Evolutionary conservation across 2,329 filamentous ascomycete genomes (phyloP), one percentile per base, ranked within the genome.

Genomic region (Fusarium pininemorale): DNA sequence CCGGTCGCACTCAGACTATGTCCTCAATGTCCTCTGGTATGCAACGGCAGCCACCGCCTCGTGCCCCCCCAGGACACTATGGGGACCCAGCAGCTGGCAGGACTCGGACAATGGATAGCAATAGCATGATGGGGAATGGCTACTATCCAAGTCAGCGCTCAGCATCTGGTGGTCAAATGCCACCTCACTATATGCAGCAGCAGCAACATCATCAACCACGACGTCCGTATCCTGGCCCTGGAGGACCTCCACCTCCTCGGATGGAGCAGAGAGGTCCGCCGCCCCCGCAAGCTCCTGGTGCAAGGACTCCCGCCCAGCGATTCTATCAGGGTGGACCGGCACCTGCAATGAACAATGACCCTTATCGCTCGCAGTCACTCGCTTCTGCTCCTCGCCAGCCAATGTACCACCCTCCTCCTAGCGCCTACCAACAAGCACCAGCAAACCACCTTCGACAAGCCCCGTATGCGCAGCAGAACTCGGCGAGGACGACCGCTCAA

Each of bases 291-390:
- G 76, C 81, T 57, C 74, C 79, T 26, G 81, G 80, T 26, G 77
- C 79, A 24, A 80, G 83, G 80, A 86, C 82, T 63, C 85, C 86
- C 68, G 85, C 82, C 78, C 87, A 92, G 77, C 87, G 90, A 60
- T 90, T 89, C 74, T 90, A 93, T 78, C 89, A 90, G 69, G 88
- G 88, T 77, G 88, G 89, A 26, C 87, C 76, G 37, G 74, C 58
- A 38, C 77, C 91, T 55, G 94, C 94, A 50, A 83, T 97, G 83
- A 96, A 96, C 80, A 91, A 90, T 41, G 96, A 98, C 82, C 87
- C 92, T 11, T 97, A 95, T 84, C 91, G 96, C 67, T 97, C 96
- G n/a, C 94, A 98, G 78, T 98, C 96, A 39, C 91, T 99, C 80
- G 96, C 94, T 42, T 91, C 91, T 71, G 88, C 89, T 74, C 88